These are phyloP conservation scores for Triangularia verruculosa DNA, from an alignment of 2,329 filamentous ascomycete species.

Conservation along the genomic window DNA sequence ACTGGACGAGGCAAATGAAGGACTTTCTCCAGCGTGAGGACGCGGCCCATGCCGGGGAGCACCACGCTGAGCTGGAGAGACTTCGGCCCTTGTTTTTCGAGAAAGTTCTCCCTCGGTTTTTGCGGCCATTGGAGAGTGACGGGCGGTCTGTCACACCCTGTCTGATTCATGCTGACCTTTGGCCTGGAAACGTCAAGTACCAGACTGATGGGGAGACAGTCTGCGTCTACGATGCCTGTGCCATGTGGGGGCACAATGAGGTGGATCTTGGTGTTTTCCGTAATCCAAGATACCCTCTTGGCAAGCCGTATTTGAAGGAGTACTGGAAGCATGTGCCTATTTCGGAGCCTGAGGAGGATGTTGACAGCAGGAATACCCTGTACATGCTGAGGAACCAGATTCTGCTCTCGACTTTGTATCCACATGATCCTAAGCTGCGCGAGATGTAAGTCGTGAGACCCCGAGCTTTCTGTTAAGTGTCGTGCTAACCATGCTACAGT, in stretches of 20 bases:
- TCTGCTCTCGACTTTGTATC: conserved; percentile 27
- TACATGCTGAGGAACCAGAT: conserved; percentile 30
- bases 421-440: conserved; percentile 19
- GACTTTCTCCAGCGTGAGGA: conserved; percentile 25
- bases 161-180: conserved; percentile 29
- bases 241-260: conserved; percentile 30
- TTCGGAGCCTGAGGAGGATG: conserved; percentile 31
- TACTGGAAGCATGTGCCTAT: conserved; percentile 29
- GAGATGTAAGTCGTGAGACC: conserved; percentile 17
- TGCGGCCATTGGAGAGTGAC: conserved; percentile 26
- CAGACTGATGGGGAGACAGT: conserved; percentile 13
- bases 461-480: background rate
- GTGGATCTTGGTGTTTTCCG: conserved; percentile 30
- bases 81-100: conserved; percentile 24
- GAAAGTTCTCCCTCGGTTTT: conserved; percentile 27
- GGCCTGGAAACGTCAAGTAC: conserved; percentile 30
- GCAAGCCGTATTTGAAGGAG: conserved; percentile 26
- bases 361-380: conserved; percentile 30
- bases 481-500: conserved; percentile 8
- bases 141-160: conserved; percentile 27
- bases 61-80: conserved; percentile 20
- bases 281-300: conserved; percentile 28
- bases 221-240: conserved; percentile 27
- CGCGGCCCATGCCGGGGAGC: conserved; percentile 14
- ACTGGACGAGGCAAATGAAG: conserved; percentile 26